Conservation (phyloP, 495 filamentous ascomycete genomes). For the Trichoderma reesei region DNA sequence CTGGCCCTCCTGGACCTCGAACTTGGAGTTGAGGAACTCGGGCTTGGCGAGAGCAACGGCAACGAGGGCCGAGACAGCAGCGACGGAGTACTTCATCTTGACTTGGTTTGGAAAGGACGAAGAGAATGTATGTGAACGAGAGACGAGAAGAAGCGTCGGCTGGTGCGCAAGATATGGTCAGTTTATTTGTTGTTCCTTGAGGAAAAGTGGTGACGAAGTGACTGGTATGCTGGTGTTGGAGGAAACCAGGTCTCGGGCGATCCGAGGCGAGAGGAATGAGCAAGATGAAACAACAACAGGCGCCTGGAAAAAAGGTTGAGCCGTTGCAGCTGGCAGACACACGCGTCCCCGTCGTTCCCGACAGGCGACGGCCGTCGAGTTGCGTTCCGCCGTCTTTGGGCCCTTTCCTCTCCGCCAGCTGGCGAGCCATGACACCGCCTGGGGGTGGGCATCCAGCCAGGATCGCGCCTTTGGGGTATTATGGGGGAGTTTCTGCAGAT, state of each 20-base stretch:
- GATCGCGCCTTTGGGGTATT: too few relatives aligned
- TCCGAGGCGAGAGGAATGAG: background rate
- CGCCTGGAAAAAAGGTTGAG: background rate
- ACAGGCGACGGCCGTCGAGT: background rate
- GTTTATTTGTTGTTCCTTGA: background rate
- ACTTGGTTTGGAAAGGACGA: background rate
- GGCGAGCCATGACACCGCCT: background rate
- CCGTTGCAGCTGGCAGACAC: background rate
- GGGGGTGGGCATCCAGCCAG: background rate
- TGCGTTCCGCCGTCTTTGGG: background rate
- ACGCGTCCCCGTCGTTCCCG: background rate
- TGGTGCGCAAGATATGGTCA: background rate
- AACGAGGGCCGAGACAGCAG: constrained; percentile 28
- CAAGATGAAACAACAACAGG: background rate
- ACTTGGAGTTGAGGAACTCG: constrained; percentile 33
- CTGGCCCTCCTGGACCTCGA: constrained; percentile 25
- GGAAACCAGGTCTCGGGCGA: background rate
- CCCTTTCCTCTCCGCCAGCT: background rate
- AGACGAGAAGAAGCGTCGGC: background rate
- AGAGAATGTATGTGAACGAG: background rate
- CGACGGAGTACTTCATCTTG: constrained; percentile 37
- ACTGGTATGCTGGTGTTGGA: background rate
- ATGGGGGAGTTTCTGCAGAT: too few relatives aligned
- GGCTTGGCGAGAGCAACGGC: constrained; percentile 28
- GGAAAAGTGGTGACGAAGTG: background rate